phyloP scores from a whole-genome alignment of 768 basidiomycete species.

The Agrocybe chaxingu region DNA sequence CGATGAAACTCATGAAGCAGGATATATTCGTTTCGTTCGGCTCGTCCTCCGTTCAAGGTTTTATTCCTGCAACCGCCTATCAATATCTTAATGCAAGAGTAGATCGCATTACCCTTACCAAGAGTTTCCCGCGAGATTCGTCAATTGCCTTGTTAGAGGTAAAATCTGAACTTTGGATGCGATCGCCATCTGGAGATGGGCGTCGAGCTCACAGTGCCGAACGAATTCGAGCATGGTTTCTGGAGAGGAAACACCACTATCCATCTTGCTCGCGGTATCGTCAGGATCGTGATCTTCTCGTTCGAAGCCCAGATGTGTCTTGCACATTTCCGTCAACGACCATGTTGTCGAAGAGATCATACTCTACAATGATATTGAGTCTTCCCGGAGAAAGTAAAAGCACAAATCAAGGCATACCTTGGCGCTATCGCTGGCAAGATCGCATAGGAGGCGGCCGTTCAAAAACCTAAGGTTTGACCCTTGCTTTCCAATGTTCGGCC shows the following conservation, averaged over 20 bases:
- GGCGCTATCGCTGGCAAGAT: slow-evolving; percentile 91
- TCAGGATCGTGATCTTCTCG: slow-evolving; percentile 96
- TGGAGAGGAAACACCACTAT: slow-evolving; percentile 73
- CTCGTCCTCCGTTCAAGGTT: slow-evolving; percentile 94
- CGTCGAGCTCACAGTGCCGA: slow-evolving; percentile 91
- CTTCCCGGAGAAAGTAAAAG: neutral
- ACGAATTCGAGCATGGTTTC: slow-evolving; percentile 84
- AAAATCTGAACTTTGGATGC: slow-evolving; percentile 91
- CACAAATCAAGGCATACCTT: slow-evolving; percentile 51
- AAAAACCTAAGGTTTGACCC: slow-evolving; percentile 83
- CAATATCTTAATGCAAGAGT: neutral
- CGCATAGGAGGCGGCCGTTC: slow-evolving; percentile 84
- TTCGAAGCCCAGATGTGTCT: slow-evolving; percentile 79
- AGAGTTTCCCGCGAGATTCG: slow-evolving; percentile 93
- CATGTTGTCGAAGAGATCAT: slow-evolving; percentile 98
- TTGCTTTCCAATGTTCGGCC: slow-evolving; percentile 78
- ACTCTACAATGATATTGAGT: slow-evolving; percentile 43
- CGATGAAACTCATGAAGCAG: slow-evolving; percentile 96
- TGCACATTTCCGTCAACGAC: slow-evolving; percentile 97
- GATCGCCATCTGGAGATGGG: slow-evolving; percentile 97
- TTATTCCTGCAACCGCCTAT: slow-evolving; percentile 69
- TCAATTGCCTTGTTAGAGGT: slow-evolving; percentile 89
- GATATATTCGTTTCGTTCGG: slow-evolving; percentile 99
- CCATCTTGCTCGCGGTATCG: slow-evolving; percentile 89
- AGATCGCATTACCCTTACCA: slow-evolving; percentile 54